phyloP scores from a whole-genome alignment of 176 grass and related monocot genomes.

The Oryza rufipogon region DNA sequence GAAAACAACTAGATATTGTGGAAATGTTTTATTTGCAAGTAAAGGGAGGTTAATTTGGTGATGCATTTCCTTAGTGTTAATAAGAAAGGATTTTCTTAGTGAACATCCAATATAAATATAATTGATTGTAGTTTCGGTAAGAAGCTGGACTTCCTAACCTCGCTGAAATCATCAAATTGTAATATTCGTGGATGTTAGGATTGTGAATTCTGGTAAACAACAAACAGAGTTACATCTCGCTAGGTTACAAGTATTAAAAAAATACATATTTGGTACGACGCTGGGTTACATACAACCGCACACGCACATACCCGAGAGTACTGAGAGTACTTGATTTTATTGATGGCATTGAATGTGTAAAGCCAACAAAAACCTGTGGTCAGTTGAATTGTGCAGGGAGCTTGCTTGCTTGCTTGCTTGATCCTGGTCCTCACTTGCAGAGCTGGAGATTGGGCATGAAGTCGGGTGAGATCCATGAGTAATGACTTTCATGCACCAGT shows the following conservation, averaged over 20 bases:
- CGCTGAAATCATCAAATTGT: no score
- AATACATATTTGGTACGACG: neutral
- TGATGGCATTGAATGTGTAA: slow-evolving; percentile 54
- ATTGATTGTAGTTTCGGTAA: no score
- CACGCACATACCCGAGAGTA: slow-evolving; percentile 1
- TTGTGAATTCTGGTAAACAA: no score
- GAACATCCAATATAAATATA: no score
- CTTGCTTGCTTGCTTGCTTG: neutral
- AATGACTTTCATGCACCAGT: neutral
- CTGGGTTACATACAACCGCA: neutral
- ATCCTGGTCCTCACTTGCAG: neutral
- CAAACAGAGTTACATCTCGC: no score
- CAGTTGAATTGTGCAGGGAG: slow-evolving; percentile 48
- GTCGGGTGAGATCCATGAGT: neutral
- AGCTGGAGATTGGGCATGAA: neutral
- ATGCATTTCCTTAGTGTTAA: neutral
- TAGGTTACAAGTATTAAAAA: no score
- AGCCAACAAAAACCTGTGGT: slow-evolving; percentile 55
- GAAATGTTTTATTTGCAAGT: neutral
- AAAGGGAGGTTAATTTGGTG: neutral
- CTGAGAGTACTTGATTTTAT: slow-evolving; percentile 40
- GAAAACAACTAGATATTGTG: neutral
- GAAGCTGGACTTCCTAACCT: no score
- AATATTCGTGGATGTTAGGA: no score
- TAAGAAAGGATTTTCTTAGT: no score